phyloP scores from a whole-genome alignment of 352 stramenopile genomes.

The Salisapilia sapeloensis region DNA sequence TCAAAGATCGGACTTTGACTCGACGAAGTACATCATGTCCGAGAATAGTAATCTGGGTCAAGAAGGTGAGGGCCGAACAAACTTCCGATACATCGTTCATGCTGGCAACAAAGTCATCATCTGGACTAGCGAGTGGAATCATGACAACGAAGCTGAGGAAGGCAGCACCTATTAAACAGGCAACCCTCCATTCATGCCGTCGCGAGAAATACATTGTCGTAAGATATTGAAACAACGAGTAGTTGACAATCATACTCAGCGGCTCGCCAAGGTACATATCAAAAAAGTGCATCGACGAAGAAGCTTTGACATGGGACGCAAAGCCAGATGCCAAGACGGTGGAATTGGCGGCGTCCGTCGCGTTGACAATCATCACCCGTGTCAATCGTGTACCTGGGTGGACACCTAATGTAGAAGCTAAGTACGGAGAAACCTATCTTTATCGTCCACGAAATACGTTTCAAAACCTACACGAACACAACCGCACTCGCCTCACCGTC shows the following conservation, averaged over 20 bases:
- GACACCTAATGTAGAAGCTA: too few species aligned
- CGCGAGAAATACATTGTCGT: conserved; percentile 11
- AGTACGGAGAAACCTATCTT: too few species aligned
- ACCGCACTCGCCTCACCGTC: too few species aligned
- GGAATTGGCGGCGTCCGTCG: too few species aligned
- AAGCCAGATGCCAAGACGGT: too few species aligned
- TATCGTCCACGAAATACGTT: too few species aligned
- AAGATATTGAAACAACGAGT: conserved; percentile 19
- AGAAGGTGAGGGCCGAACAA: conserved; percentile 8
- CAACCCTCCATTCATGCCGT: conserved; percentile 3
- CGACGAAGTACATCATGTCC: conserved; percentile 6
- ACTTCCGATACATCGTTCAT: conserved; percentile 7
- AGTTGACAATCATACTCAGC: conserved; percentile 19
- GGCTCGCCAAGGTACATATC: too few species aligned
- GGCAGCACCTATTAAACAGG: conserved; percentile 8
- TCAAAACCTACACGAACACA: too few species aligned
- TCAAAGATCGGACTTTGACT: conserved; percentile 1
- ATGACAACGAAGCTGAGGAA: conserved; percentile 7
- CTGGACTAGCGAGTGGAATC: conserved; percentile 8
- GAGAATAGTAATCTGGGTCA: conserved; percentile 9
- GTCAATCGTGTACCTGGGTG: too few species aligned
- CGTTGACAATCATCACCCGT: too few species aligned
- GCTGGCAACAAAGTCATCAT: conserved; percentile 4
- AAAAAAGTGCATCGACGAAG: too few species aligned
- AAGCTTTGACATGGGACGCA: too few species aligned